Evolutionary conservation across 2,329 filamentous ascomycete genomes (phyloP).

Genomic region (Botrytis porri): DNA sequence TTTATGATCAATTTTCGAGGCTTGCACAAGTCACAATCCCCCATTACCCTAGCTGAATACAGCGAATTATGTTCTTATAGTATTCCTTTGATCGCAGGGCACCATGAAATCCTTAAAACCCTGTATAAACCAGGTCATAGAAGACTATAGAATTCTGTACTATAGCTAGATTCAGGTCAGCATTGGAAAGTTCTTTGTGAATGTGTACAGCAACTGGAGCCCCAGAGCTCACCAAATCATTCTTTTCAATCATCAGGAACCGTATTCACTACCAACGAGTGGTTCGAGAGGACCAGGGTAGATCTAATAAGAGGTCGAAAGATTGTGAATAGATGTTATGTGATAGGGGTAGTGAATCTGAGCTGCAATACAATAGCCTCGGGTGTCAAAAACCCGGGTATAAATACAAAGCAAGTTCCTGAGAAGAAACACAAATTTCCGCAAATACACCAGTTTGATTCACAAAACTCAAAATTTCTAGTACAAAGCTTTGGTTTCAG

Average conservation of each 20-base stretch:
- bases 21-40: background rate
- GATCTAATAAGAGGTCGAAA: background rate
- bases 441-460: background rate
- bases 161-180: background rate
- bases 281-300: background rate
- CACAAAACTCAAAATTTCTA: background rate
- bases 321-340: too few relatives aligned
- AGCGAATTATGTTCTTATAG: background rate
- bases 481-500: background rate
- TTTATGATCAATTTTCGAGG: background rate
- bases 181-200: background rate
- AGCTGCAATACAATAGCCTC: background rate
- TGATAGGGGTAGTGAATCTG: background rate
- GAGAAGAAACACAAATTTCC: background rate
- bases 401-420: background rate
- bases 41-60: background rate
- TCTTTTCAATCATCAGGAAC: background rate
- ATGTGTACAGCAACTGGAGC: too few relatives aligned
- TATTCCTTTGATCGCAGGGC: accelerated
- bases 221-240: background rate
- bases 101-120: background rate
- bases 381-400: background rate
- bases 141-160: accelerated
- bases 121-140: background rate
- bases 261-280: background rate